A percentile compares a stretch with the other conserved stretches of the same genome.
These are phyloP conservation scores for Noccaea caerulescens DNA, from an alignment of 345 rosid genomes.

Conservation along the genomic window DNA sequence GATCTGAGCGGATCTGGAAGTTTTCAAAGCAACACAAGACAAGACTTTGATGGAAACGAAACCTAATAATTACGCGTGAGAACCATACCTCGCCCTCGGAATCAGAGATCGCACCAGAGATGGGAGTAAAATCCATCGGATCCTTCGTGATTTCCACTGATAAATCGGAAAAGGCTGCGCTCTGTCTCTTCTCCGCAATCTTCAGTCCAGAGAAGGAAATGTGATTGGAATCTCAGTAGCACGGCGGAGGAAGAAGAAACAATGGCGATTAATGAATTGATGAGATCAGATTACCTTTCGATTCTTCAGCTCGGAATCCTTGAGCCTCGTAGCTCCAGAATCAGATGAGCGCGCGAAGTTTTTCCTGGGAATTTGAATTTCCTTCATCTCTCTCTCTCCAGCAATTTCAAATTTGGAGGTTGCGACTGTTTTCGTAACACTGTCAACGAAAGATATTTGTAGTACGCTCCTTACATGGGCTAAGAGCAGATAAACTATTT, in stretches of 20 bases:
- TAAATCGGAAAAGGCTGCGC: slow-evolving; percentile 32
- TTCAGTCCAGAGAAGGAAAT: slow-evolving; percentile 27
- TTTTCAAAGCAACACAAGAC: background rate
- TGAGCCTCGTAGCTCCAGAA: slow-evolving; percentile 24
- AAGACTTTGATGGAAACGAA: slow-evolving; percentile 18
- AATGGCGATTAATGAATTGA: slow-evolving; percentile 14
- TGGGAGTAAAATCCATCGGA: slow-evolving; percentile 25
- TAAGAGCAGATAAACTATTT: background rate
- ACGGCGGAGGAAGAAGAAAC: slow-evolving; percentile 18
- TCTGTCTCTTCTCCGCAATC: slow-evolving; percentile 43
- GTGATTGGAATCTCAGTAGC: slow-evolving; percentile 15
- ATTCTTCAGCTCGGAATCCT: slow-evolving; percentile 38
- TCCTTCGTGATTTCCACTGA: slow-evolving; percentile 36
- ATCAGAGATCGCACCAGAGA: slow-evolving; percentile 34
- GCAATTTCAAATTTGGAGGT: slow-evolving; percentile 11
- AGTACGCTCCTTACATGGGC: slow-evolving; percentile 29
- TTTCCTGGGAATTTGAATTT: slow-evolving; percentile 43
- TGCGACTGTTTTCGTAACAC: slow-evolving; percentile 4
- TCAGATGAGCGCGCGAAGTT: slow-evolving; percentile 41
- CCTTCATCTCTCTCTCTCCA: slow-evolving; percentile 40
- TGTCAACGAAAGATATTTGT: slow-evolving; percentile 20
- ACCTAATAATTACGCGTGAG: slow-evolving; percentile 18
- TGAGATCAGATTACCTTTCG: slow-evolving; percentile 34
- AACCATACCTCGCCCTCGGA: slow-evolving; percentile 43
- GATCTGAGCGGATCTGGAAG: slow-evolving; percentile 23